Evolutionary conservation across 2,329 filamentous ascomycete genomes (phyloP).

Genomic region (Aspergillus hiratsukae): DNA sequence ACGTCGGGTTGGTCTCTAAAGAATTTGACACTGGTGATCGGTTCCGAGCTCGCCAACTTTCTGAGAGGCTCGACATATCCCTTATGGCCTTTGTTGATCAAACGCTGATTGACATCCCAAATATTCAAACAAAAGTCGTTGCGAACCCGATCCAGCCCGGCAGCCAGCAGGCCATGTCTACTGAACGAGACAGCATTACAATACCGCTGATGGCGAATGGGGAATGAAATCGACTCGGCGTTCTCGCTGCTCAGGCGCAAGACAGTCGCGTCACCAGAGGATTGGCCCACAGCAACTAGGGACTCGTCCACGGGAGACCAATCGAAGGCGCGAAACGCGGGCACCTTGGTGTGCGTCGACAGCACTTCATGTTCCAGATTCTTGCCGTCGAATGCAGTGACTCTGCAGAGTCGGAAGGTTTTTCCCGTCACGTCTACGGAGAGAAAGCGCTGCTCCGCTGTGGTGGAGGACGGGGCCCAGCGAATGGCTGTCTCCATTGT

Average conservation of each 20-base stretch:
- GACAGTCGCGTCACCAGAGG: slow-evolving; percentile 58
- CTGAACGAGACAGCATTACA: slow-evolving; percentile 63
- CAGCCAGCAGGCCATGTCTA: slow-evolving; percentile 53
- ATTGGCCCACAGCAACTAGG: slow-evolving; percentile 57
- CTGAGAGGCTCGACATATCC: slow-evolving; percentile 48
- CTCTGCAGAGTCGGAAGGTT: slow-evolving; percentile 54
- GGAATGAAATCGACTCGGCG: slow-evolving; percentile 48
- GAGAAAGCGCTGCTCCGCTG: slow-evolving; percentile 53
- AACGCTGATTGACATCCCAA: slow-evolving; percentile 55
- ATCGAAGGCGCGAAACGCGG: slow-evolving; percentile 61
- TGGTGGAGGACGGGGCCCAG: slow-evolving; percentile 58
- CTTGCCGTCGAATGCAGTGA: slow-evolving; percentile 37
- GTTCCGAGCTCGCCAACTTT: slow-evolving; percentile 58
- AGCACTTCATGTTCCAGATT: slow-evolving; percentile 51
- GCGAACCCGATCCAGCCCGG: slow-evolving; percentile 58
- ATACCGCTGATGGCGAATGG: slow-evolving; percentile 58
- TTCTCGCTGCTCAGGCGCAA: slow-evolving; percentile 51
- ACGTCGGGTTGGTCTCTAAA: slow-evolving; percentile 57
- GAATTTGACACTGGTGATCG: slow-evolving; percentile 62
- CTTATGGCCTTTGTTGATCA: slow-evolving; percentile 31
- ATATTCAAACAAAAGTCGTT: slow-evolving; percentile 63
- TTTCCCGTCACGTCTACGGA: slow-evolving; percentile 58
- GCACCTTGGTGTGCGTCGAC: slow-evolving; percentile 51
- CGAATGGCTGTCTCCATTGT: slow-evolving; percentile 51
- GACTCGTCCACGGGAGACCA: slow-evolving; percentile 58